Conservation (phyloP, 75 land plant genomes). For the Ceratopteris richardii region DNA sequence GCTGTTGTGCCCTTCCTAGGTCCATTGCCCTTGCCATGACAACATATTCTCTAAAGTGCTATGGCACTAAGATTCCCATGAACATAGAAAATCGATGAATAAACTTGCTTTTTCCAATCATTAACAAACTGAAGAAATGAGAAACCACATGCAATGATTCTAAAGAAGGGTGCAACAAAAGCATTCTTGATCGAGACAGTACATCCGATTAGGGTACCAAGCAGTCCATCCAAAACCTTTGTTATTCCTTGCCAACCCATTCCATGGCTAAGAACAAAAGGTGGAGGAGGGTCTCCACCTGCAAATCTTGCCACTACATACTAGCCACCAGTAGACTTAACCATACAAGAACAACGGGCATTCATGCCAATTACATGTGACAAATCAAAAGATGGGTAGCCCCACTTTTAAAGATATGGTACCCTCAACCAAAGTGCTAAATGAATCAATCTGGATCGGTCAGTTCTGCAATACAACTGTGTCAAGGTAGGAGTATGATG, state of each 20-base stretch:
- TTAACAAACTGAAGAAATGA: constrained; percentile 86
- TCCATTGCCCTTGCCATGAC: constrained; percentile 29
- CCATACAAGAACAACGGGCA: constrained; percentile 75
- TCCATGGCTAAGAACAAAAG: constrained; percentile 80
- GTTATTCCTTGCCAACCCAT: constrained; percentile 96
- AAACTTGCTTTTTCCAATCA: constrained; percentile 63
- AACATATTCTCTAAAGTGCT: constrained; percentile 64
- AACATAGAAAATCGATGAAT: constrained; percentile 77
- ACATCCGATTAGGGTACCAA: constrained; percentile 85
- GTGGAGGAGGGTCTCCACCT: constrained; percentile 85
- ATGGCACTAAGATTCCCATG: constrained; percentile 85
- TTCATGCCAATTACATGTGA: constrained; percentile 83
- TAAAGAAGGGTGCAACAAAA: neutral
- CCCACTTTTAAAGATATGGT: constrained; percentile 91
- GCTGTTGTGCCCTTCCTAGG: too few relatives aligned
- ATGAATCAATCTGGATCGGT: constrained; percentile 66
- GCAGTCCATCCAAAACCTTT: constrained; percentile 76
- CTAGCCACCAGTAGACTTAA: constrained; percentile 78
- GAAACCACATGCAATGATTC: constrained; percentile 52
- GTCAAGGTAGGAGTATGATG: constrained; percentile 42
- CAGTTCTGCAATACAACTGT: constrained; percentile 75
- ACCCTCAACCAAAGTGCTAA: constrained; percentile 81
- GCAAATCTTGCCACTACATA: constrained; percentile 63
- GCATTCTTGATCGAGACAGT: constrained; percentile 51
- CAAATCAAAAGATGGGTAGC: constrained; percentile 76